These are phyloP conservation scores for Cystofilobasidium bisporidii DNA, from an alignment of 768 basidiomycete genomes.

Conservation along the genomic window DNA sequence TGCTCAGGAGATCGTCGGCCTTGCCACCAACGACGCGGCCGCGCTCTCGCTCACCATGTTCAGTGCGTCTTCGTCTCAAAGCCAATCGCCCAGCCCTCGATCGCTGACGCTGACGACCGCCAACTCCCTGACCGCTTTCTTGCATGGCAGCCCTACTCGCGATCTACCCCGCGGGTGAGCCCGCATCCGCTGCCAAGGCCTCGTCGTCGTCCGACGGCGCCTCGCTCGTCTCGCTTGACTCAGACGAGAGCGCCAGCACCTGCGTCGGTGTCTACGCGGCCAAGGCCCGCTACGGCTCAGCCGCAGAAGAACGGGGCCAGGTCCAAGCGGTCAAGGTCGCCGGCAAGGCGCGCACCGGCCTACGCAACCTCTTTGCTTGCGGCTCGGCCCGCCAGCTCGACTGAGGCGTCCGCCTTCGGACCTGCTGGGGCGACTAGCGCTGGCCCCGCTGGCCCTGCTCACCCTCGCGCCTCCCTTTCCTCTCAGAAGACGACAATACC, in stretches of 20 bases:
- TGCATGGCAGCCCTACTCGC: neutral
- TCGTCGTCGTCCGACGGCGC: neutral
- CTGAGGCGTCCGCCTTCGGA: too few species aligned
- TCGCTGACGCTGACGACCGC: neutral
- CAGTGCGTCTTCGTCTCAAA: slow-evolving; percentile 1
- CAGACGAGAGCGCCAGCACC: neutral
- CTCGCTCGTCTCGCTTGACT: neutral
- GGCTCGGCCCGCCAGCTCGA: too few species aligned
- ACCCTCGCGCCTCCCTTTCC: too few species aligned
- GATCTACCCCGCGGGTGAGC: slow-evolving; percentile 3
- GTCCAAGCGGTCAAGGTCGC: too few species aligned
- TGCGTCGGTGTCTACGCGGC: neutral
- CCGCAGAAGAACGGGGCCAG: too few species aligned
- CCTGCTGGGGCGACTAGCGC: too few species aligned
- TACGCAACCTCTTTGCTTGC: too few species aligned
- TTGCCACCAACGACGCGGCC: slow-evolving; percentile 14
- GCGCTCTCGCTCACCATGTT: slow-evolving; percentile 9
- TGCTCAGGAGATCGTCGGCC: neutral
- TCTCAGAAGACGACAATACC: too few species aligned
- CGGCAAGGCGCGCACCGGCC: too few species aligned
- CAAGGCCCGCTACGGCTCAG: neutral
- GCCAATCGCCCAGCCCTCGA: neutral
- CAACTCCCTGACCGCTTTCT: too few species aligned
- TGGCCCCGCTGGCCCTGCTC: too few species aligned
- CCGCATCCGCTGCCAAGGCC: neutral